phyloP scores from a whole-genome alignment of 495 filamentous ascomycete genomes.

The Lasiosphaeria hispida region DNA sequence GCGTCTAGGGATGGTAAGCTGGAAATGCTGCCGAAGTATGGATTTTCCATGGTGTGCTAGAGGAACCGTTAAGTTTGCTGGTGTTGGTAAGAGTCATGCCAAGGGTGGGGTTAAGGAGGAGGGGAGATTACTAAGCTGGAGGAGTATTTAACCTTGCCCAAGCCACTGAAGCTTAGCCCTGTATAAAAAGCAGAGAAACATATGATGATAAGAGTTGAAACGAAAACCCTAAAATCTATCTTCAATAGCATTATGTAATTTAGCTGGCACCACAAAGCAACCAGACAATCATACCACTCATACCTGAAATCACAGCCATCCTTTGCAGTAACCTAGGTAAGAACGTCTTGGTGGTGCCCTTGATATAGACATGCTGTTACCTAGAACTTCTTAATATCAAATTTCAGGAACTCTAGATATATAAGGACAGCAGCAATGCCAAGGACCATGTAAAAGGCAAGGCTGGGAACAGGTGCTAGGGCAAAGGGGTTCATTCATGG shows the following conservation, averaged over 20 bases:
- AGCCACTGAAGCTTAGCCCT: neutral
- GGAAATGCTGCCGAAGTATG: conserved; percentile 1
- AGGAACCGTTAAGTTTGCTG: neutral
- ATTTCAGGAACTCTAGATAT: conserved; percentile 1
- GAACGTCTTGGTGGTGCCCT: neutral
- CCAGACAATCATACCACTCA: conserved; percentile 5
- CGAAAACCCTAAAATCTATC: neutral
- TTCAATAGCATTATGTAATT: neutral
- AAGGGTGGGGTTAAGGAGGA: neutral
- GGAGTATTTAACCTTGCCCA: neutral
- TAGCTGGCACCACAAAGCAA: too few relatives aligned
- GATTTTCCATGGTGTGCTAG: conserved; percentile 4
- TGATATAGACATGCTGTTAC: neutral
- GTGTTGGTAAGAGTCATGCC: neutral
- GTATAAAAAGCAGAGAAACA: too few relatives aligned
- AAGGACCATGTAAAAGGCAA: conserved; percentile 5
- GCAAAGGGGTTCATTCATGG: conserved; percentile 8
- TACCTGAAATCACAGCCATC: conserved; percentile 3
- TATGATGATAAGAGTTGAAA: neutral
- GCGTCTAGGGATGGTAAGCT: conserved; percentile 1
- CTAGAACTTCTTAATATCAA: conserved; percentile 8
- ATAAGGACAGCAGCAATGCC: neutral
- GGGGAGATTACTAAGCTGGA: neutral
- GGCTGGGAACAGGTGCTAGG: neutral
- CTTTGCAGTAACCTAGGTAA: conserved; percentile 4